These are phyloP conservation scores for Chloris gayana DNA, from an alignment of 176 grass and related monocot species.

Conservation along the genomic window DNA sequence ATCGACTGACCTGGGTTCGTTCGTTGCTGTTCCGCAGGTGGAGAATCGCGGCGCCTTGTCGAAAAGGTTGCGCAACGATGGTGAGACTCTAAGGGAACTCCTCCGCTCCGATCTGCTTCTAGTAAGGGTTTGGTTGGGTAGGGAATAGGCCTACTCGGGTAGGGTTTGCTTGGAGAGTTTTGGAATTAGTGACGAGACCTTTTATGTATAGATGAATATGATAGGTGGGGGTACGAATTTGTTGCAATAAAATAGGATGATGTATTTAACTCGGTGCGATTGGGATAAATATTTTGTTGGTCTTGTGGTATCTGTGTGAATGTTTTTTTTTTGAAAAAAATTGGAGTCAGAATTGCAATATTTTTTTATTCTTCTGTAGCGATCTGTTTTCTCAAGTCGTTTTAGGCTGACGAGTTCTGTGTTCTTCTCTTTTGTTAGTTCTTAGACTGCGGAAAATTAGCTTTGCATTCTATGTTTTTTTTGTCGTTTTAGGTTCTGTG, in stretches of 20 bases:
- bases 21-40: conserved; percentile 49
- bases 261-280: neutral
- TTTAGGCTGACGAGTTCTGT: neutral
- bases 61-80: conserved; percentile 89
- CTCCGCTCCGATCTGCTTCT: neutral
- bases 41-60: conserved; percentile 77
- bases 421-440: neutral
- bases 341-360: too few relatives aligned
- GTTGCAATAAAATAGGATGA: neutral
- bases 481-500: too few relatives aligned
- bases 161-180: neutral
- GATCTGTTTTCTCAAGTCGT: neutral
- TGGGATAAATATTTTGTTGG: neutral
- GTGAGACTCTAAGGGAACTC: conserved; percentile 35
- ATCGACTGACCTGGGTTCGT: conserved; percentile 17
- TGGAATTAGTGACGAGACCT: neutral
- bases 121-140: conserved; percentile 19
- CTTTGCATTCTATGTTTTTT: too few relatives aligned
- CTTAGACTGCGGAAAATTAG: too few relatives aligned
- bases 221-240: too few relatives aligned
- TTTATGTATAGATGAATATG: neutral
- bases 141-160: neutral
- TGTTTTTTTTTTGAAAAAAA: too few relatives aligned
- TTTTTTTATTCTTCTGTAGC: too few relatives aligned
- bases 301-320: neutral